Base-by-base conservation (phyloP, 148 eudicot genomes). In the Silene uniflora region DNA sequence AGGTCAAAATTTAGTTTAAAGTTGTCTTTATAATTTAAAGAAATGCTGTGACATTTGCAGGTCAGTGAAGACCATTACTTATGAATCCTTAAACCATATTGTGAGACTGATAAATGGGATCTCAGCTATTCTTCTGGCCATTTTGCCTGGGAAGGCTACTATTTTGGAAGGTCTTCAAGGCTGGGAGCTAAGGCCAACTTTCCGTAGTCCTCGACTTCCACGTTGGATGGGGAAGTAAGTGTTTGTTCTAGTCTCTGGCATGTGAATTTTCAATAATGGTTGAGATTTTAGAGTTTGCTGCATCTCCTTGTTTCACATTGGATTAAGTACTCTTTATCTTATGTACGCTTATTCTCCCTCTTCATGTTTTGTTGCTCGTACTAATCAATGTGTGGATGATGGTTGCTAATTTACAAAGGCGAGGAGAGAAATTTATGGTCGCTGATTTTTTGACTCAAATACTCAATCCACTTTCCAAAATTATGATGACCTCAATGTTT, bases 141-240 rank as follows among this genome's bases (percentile, higher is more conserved):
- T 95, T 60, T 87, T 95, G 80, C 99, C 99, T 1, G 98, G 98
- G 76, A 95, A 95, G 78, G 79, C 94, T 79, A 83, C 89, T 77
- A 88, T 95, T 74, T 88, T 95, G 64, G 99, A 95, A 89, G 99
- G 99, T 77, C 72, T 95, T 71, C 97, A 92, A 72, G 99, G 99
- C 69, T 95, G 99, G 99, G 99, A 95, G 72, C 86, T 95, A 75
- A 86, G 91, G 82, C 99, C 99, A 65, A 89, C 91, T 71, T 92
- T 91, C 70, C 90, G 99, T 74, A 98, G 97, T 71, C 99, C 99
- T 58, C 87, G 91, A 32, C 88, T 95, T 75, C 99, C 99, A 12
- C 91, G 91, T 52, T 95, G 99, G 99, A 95, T 95, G 99, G 99
- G 90, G 62, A 89, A 89, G 99, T 95, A 86, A 84, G 97, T 79